Evolutionary conservation across 2,329 filamentous ascomycete species (phyloP), one percentile per base, ranked within the genome.

Genomic region (Fusarium odoratissimum): DNA sequence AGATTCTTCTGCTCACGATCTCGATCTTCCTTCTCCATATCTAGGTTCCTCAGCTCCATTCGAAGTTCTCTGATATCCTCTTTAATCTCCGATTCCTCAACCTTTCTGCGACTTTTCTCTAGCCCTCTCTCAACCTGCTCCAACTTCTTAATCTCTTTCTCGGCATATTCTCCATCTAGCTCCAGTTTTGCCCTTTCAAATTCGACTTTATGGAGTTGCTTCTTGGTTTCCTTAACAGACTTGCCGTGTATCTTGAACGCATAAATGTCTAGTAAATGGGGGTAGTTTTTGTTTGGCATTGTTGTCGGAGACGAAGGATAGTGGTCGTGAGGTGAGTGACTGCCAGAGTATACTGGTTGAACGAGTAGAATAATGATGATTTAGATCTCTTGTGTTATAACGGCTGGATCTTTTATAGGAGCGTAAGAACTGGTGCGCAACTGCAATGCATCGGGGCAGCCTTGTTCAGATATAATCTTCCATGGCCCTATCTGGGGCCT

Each of bases 351-450:
- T 3, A 31, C 19, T 8, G 16, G 11, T 5, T 8, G 13, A 12
- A 7, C 10, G 4, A 12, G 13, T 8, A n/a, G 6, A 25, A n/a
- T 5, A 30, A 16, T 6, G 12, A 30, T 6, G n/a, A 31, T 48
- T n/a, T n/a, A n/a, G n/a, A 31, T 7, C 16, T 30, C 19, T 30
- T 49, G 10, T 4, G 21, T 3, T 17, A 14, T 13, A 13, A 5
- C 2, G 1, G 1, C 16, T n/a, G 21, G 11, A 7, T 0, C 2
- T 6, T 19, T 5, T 13, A 4, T 16, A 11, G 5, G 3, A 13
- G 28, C 8, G 21, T 17, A 31, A 35, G 33, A 35, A 8, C 31
- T 35, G 33, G 33, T 17, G 16, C 14, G 4, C 2, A 37, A 23
- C 3, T 4, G 6, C 46, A 49, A 23, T 23, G 30, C 31, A 23